Evolutionary conservation across 192 early-diverging fungal species (phyloP).

Genomic region (Entomortierella parvispora): DNA sequence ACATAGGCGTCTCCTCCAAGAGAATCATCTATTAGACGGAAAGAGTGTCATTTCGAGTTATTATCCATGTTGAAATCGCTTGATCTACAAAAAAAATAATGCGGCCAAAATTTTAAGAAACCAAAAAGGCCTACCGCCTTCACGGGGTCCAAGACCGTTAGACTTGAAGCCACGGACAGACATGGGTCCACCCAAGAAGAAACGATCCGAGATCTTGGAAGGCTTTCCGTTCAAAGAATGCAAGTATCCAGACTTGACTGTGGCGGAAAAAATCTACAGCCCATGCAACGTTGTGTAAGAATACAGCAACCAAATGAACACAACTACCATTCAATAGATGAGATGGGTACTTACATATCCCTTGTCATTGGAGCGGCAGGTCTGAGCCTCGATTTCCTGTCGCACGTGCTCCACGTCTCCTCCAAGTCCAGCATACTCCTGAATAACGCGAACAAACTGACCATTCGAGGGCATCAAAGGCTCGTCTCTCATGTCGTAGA

Average conservation of each 20-base stretch:
- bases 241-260: constrained; percentile 70
- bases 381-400: constrained; percentile 75
- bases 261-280: constrained; percentile 52
- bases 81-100: too few species aligned
- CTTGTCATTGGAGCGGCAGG: constrained; percentile 59
- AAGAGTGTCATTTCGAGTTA: not conserved
- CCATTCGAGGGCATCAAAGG: constrained; percentile 80
- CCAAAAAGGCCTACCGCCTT: constrained; percentile 67
- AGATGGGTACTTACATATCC: constrained; percentile 69
- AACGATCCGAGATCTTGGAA: constrained; percentile 85
- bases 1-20: constrained; percentile 91
- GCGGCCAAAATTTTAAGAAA: too few species aligned
- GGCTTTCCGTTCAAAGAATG: constrained; percentile 61
- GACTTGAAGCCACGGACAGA: constrained; percentile 90
- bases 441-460: constrained; percentile 54
- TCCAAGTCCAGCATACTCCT: constrained; percentile 85
- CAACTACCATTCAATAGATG: too few species aligned
- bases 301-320: too few species aligned
- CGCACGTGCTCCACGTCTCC: constrained; percentile 85
- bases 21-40: constrained; percentile 63
- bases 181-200: constrained; percentile 88
- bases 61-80: too few species aligned
- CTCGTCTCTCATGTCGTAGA: constrained; percentile 82
- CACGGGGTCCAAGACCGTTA: constrained; percentile 88
- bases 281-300: too few species aligned